Conservation (phyloP, 768 basidiomycete species). For the Mycena rosella region DNA sequence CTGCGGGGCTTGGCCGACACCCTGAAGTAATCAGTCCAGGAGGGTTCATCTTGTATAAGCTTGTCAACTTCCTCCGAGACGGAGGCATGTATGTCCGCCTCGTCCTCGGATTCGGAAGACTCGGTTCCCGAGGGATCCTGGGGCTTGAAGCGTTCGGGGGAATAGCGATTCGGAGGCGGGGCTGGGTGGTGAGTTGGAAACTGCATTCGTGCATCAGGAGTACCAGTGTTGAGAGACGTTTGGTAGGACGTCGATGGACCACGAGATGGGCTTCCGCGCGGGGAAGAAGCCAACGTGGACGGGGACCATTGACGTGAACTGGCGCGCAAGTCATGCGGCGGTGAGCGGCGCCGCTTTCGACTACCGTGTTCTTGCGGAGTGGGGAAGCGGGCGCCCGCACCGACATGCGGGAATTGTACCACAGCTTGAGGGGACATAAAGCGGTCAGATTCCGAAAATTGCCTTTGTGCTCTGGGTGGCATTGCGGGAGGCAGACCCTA, state of each 20-base stretch:
- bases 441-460: neutral
- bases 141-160: neutral
- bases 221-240: neutral
- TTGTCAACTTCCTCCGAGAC: slow-evolving; percentile 59
- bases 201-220: slow-evolving; percentile 4
- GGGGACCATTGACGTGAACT: slow-evolving; percentile 27
- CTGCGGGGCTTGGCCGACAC: slow-evolving; percentile 53
- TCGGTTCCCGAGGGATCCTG: slow-evolving; percentile 41
- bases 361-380: slow-evolving; percentile 5
- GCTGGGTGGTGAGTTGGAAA: neutral
- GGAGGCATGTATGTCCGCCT: slow-evolving; percentile 52
- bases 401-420: neutral
- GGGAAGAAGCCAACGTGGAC: slow-evolving; percentile 24
- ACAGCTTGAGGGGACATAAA: slow-evolving; percentile 1
- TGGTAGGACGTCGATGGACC: slow-evolving; percentile 15
- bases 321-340: slow-evolving; percentile 14
- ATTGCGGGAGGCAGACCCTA: slow-evolving; percentile 17
- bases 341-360: slow-evolving; percentile 29
- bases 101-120: slow-evolving; percentile 50
- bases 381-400: neutral
- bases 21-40: slow-evolving; percentile 61
- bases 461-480: neutral
- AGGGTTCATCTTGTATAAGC: slow-evolving; percentile 57
- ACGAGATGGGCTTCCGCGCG: slow-evolving; percentile 16
- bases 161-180: neutral